Evolutionary conservation across 257 asterid genomes (phyloP).

Genomic region (Capsicum rhomboideum): DNA sequence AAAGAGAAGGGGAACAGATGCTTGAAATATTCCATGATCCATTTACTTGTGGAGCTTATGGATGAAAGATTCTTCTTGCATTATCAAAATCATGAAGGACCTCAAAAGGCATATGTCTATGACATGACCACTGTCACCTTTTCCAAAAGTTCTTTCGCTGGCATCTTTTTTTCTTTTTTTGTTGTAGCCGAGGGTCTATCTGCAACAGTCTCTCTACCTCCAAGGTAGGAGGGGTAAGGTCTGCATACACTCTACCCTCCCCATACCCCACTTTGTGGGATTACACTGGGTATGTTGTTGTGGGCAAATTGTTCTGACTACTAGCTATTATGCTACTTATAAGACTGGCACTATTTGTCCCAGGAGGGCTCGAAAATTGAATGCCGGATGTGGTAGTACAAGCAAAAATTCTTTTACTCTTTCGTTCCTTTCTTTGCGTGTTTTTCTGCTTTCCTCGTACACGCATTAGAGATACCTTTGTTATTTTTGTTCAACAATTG

Average conservation of each 20-base stretch:
- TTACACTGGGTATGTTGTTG: neutral
- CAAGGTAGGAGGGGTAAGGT: too few species aligned
- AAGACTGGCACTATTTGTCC: neutral
- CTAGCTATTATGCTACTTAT: neutral
- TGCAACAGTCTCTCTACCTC: too few species aligned
- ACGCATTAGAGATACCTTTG: neutral
- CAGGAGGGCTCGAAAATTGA: neutral
- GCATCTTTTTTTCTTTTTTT: neutral
- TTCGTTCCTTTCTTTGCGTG: neutral
- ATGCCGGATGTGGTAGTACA: neutral
- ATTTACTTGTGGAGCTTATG: neutral
- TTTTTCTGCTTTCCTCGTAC: neutral
- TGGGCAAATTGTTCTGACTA: neutral
- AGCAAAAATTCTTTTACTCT: neutral
- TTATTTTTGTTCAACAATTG: neutral
- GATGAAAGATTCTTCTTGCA: neutral
- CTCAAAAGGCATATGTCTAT: neutral
- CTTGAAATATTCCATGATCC: neutral
- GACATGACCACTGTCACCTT: neutral
- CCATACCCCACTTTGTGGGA: neutral
- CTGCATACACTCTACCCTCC: too few species aligned
- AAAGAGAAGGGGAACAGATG: neutral
- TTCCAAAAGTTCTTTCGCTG: neutral
- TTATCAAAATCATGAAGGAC: neutral
- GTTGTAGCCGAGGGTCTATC: neutral